Evolutionary conservation across 2,329 filamentous ascomycete species (phyloP), one percentile per base, ranked within the genome.

Genomic region (Botrytis deweyae): DNA sequence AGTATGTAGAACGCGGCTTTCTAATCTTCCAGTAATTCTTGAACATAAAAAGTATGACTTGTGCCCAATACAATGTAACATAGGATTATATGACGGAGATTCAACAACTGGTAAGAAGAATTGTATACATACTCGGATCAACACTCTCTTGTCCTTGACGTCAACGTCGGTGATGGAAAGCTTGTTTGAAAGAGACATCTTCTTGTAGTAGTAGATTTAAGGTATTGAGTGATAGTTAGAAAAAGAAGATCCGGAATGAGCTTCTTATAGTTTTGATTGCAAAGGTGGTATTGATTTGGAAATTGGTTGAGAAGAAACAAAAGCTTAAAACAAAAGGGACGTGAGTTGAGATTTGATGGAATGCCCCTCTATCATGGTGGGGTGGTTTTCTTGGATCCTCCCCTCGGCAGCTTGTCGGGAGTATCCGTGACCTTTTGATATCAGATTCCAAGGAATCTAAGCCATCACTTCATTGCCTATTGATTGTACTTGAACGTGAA

Each of bases 121-220:
- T 2, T 22, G 12, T 49, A 12, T 42, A 87, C 93, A 84, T 89
- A 97, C 96, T 82, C 96, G 93, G 84, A 99, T 98, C 81, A 99
- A 89, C 85, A 98, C 96, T 81, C 95, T 91, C 91, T 99, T 99
- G 90, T 89, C 95, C 90, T 97, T 97, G 85, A 99, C 89, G 86
- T 99, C 95, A 82, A 97, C 91, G 83, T 99, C 95, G 79, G 91
- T 93, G 85, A 99, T 98, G 80, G 94, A 93, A 81, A 99, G 93
- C 90, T 99, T 99, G 90, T 91, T 98, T 81, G 95, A 93, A 83
- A 99, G 93, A 91, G 96, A 98, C 96, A 99, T 99, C 75, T 81
- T 69, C 36, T 42, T 29, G 14, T 58, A 29, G 33, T 49, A 12
- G 52, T 62, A 4, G 33, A 62, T 46, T 75, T 52, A 76, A 74